phyloP scores from a whole-genome alignment of 495 filamentous ascomycete genomes.

The Trichoderma virens region DNA sequence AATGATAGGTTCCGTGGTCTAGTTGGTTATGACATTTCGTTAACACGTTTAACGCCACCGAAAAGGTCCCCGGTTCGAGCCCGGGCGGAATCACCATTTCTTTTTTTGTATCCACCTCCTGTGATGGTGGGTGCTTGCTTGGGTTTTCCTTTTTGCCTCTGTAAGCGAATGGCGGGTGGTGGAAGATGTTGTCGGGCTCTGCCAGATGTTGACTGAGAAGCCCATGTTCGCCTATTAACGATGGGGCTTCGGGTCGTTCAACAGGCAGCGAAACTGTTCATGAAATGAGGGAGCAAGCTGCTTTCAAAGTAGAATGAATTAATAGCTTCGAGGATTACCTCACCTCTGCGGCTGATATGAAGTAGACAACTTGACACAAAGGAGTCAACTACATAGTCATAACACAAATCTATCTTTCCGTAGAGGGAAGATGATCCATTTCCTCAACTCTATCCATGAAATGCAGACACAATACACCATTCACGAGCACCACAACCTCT shows the following conservation, averaged over 20 bases:
- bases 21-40: slow-evolving; percentile 9
- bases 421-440: neutral
- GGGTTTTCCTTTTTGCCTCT: neutral
- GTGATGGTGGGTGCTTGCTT: neutral
- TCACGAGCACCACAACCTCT: neutral
- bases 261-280: too few species aligned
- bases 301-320: too few species aligned
- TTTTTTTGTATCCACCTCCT: neutral
- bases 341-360: too few species aligned
- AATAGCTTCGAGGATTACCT: too few species aligned
- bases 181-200: too few species aligned
- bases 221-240: too few species aligned
- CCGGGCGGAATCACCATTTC: slow-evolving; percentile 8
- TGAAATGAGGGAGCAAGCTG: too few species aligned
- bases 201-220: too few species aligned
- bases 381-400: neutral
- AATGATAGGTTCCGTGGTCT: slow-evolving; percentile 5
- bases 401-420: neutral
- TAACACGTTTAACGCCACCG: slow-evolving; percentile 7
- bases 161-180: neutral
- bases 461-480: neutral
- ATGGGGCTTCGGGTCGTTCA: too few species aligned
- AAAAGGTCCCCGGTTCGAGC: slow-evolving; percentile 8
- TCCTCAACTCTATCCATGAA: neutral
- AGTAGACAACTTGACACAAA: neutral